Percentiles rank a stretch among this genome's conserved stretches.
Evolutionary conservation across 1,139 yeast genomes (phyloP).

Genomic region (Sugiyamaella japonica): DNA sequence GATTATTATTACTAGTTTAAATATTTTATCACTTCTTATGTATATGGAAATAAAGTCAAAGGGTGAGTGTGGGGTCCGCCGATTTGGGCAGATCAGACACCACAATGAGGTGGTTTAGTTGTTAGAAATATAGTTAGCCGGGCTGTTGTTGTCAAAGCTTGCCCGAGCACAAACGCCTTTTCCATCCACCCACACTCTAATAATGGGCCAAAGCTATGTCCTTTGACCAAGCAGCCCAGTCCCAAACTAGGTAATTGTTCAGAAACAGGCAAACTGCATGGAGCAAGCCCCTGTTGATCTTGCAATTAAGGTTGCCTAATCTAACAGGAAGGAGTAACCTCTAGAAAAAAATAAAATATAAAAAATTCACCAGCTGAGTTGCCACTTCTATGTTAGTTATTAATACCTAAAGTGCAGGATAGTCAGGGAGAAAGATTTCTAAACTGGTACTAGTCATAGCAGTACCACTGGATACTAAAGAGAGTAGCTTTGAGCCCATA

Average conservation of each 20-base stretch:
- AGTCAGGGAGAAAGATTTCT: not conserved
- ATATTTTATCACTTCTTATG: conserved; percentile 1
- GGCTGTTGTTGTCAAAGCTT: conserved; percentile 5
- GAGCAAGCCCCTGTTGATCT: conserved; percentile 12
- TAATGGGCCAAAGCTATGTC: conserved; percentile 12
- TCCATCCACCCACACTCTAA: not conserved
- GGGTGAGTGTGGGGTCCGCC: not conserved
- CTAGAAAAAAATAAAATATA: not conserved
- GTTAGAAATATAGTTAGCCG: conserved; percentile 12
- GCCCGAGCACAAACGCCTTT: not conserved
- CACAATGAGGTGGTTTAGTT: not conserved
- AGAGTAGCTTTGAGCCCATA: not conserved
- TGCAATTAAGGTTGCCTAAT: conserved; percentile 13
- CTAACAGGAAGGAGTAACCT: conserved; percentile 16
- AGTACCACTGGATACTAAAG: not conserved
- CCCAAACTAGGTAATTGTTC: conserved; percentile 5
- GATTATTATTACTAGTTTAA: not conserved
- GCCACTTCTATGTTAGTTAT: conserved; percentile 9
- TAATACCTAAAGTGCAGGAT: conserved; percentile 4
- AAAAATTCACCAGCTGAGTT: not conserved
- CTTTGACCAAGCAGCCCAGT: conserved; percentile 3
- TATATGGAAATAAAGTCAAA: not conserved
- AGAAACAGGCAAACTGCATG: conserved; percentile 10
- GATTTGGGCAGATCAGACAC: not conserved
- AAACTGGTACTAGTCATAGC: not conserved